Conservation (phyloP, 768 basidiomycete species). For the Mycena crocata region DNA sequence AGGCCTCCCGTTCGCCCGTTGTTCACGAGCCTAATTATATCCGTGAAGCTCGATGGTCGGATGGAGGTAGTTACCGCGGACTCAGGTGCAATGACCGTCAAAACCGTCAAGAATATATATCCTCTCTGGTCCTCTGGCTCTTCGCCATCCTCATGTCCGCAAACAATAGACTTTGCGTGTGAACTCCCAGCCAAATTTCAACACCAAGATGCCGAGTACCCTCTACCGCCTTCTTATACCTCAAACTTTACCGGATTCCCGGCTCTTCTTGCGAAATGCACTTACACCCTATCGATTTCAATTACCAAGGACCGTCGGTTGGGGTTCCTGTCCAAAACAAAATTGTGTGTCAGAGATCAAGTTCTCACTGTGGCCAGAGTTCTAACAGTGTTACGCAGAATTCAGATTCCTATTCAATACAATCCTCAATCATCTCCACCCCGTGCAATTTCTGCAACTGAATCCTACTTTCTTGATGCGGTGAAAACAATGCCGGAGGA, state of each 20-base stretch:
- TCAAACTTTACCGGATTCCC: conserved; percentile 27
- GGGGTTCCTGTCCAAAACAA: conserved; percentile 26
- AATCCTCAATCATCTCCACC: conserved; percentile 16
- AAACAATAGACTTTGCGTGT: conserved; percentile 19
- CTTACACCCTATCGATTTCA: conserved; percentile 22
- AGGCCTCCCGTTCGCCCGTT: not conserved
- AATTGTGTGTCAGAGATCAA: conserved; percentile 7
- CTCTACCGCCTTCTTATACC: conserved; percentile 27
- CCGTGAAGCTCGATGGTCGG: conserved; percentile 24
- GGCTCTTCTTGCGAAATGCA: conserved; percentile 19
- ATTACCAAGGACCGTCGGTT: conserved; percentile 20
- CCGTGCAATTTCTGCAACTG: not conserved
- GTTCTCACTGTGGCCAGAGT: not conserved
- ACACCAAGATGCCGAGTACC: conserved; percentile 9
- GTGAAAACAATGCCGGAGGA: conserved; percentile 16
- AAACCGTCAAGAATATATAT: not conserved
- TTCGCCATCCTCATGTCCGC: conserved; percentile 13
- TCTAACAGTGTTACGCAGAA: not conserved
- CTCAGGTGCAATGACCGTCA: conserved; percentile 4
- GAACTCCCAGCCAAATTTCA: conserved; percentile 19
- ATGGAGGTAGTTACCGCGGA: conserved; percentile 23
- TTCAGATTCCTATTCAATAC: conserved; percentile 16
- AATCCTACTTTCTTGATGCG: not conserved
- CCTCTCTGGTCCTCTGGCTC: conserved; percentile 21
- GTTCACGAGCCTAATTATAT: not conserved